Evolutionary conservation across 2,329 filamentous ascomycete genomes (phyloP).

Genomic region (Aspergillus proliferans): DNA sequence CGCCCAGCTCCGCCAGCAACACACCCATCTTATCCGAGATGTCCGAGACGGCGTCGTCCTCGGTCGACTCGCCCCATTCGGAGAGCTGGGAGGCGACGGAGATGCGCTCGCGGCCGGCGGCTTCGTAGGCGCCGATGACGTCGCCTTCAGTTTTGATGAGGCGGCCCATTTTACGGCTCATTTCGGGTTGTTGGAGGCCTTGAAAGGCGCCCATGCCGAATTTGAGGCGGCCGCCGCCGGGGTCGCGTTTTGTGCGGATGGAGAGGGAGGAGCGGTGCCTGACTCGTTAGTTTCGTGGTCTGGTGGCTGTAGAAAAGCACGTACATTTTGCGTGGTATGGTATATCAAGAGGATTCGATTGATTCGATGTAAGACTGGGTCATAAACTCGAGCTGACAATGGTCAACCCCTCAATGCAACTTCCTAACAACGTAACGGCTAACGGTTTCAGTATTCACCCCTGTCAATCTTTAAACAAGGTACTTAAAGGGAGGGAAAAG

Average conservation of each 20-base stretch:
- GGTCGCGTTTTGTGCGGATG: slow-evolving; percentile 31
- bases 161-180: slow-evolving; percentile 80
- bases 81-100: slow-evolving; percentile 85
- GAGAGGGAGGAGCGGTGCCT: slow-evolving; percentile 20
- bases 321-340: too few species aligned
- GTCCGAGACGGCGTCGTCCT: slow-evolving; percentile 80
- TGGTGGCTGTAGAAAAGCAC: too few species aligned
- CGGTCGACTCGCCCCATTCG: slow-evolving; percentile 91
- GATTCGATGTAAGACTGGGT: too few species aligned
- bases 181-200: slow-evolving; percentile 75
- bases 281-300: slow-evolving; percentile 1
- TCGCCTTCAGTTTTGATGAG: slow-evolving; percentile 95
- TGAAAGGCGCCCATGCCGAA: slow-evolving; percentile 86
- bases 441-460: too few species aligned
- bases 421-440: too few species aligned
- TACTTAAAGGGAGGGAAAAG: neutral
- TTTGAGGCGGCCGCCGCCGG: slow-evolving; percentile 46
- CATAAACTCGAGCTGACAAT: too few species aligned
- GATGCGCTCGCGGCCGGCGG: slow-evolving; percentile 75
- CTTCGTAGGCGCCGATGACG: slow-evolving; percentile 76
- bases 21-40: slow-evolving; percentile 95
- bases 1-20: slow-evolving; percentile 82
- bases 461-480: too few species aligned
- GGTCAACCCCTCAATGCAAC: too few species aligned
- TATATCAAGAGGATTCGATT: too few species aligned